phyloP scores from a whole-genome alignment of 2,329 filamentous ascomycete species.

The Akanthomyces lecanii region DNA sequence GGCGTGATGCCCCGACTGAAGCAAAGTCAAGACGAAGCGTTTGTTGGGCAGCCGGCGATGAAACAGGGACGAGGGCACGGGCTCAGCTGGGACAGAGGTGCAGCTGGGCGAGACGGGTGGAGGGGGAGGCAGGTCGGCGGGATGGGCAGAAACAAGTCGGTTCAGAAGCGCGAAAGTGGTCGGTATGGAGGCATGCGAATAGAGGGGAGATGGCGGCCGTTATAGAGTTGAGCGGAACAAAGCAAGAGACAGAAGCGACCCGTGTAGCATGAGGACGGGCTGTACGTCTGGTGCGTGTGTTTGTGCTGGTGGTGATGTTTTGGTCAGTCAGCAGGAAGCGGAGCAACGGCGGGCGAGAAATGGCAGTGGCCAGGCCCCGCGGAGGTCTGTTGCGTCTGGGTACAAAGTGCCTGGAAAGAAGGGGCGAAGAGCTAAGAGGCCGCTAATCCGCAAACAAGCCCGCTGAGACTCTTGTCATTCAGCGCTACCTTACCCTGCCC shows the following conservation, averaged over 20 bases:
- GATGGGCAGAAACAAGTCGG: neutral
- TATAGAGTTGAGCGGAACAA: neutral
- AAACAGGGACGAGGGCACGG: constrained; percentile 9
- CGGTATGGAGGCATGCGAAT: neutral
- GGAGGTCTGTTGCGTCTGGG: no score
- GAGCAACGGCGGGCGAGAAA: neutral
- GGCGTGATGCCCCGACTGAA: neutral
- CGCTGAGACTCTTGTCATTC: no score
- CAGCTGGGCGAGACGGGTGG: neutral
- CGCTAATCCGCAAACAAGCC: no score
- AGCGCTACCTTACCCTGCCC: no score
- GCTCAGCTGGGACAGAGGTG: neutral
- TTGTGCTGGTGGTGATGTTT: constrained; percentile 10
- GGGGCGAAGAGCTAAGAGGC: no score
- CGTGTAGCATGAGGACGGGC: neutral
- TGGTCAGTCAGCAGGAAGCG: constrained; percentile 13
- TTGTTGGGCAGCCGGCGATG: neutral
- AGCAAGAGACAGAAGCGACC: neutral
- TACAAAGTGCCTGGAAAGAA: no score
- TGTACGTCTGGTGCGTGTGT: neutral
- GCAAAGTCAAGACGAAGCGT: neutral
- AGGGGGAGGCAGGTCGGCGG: neutral
- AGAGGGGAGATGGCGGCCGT: neutral
- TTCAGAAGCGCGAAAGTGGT: neutral
- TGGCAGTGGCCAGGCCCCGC: neutral